Evolutionary conservation across 2,329 filamentous ascomycete species (phyloP).

Genomic region (Aureobasidium sp.): DNA sequence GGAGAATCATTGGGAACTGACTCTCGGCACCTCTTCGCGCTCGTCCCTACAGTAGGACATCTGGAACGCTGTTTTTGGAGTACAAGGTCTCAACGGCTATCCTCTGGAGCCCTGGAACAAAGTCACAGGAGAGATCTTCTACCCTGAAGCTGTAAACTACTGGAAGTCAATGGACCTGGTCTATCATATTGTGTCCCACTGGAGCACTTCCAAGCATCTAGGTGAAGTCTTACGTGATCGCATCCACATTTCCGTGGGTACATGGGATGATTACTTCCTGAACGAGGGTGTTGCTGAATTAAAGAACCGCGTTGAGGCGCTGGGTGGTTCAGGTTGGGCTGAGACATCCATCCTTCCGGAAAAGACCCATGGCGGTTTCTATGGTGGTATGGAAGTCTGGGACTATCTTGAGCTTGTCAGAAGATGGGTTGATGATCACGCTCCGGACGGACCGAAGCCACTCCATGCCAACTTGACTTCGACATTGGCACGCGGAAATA

Average conservation of each 20-base stretch:
- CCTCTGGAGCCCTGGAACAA: conserved; percentile 3
- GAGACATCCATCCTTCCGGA: background rate
- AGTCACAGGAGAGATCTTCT: background rate
- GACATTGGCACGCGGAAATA: background rate
- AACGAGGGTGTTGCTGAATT: conserved; percentile 3
- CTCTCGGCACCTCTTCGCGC: conserved; percentile 2
- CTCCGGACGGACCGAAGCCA: background rate
- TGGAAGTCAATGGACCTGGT: conserved; percentile 3
- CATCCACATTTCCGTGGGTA: background rate
- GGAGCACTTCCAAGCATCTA: background rate
- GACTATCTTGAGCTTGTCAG: conserved; percentile 1
- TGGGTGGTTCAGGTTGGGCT: background rate
- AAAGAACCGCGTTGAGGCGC: background rate
- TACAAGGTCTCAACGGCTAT: background rate
- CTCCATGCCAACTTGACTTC: background rate
- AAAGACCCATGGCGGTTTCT: background rate
- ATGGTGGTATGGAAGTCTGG: background rate
- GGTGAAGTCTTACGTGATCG: background rate
- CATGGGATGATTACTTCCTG: conserved; percentile 1
- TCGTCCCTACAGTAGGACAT: background rate
- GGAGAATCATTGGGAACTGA: conserved; percentile 7
- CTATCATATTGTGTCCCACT: background rate
- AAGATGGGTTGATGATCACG: conserved; percentile 1
- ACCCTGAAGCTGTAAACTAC: background rate
- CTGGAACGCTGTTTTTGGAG: conserved; percentile 3